These are phyloP conservation scores for Lasiodiplodia gonubiensis DNA, from an alignment of 2,329 filamentous ascomycete species.

Conservation along the genomic window DNA sequence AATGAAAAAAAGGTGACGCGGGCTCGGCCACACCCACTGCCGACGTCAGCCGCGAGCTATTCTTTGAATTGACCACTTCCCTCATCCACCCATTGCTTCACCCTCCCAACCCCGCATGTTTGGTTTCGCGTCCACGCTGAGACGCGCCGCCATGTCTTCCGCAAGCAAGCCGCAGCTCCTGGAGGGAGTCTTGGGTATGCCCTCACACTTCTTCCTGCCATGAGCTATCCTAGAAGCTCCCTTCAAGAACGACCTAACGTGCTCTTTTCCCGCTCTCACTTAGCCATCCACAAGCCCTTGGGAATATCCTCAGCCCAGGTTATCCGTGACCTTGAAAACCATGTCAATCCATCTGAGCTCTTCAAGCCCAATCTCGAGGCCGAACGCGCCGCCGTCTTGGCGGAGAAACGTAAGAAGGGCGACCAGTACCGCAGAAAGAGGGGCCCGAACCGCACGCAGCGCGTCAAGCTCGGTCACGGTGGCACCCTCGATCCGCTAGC, in stretches of 20 bases:
- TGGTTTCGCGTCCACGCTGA: constrained; percentile 1
- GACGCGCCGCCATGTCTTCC: constrained; percentile 9
- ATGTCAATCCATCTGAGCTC: constrained; percentile 79
- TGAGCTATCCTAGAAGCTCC: constrained; percentile 17
- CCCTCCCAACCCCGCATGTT: not conserved
- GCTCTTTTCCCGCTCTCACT: not conserved
- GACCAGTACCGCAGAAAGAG: constrained; percentile 64
- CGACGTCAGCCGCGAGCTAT: constrained; percentile 18
- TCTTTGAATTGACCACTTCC: not conserved
- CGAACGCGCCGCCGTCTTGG: constrained; percentile 62
- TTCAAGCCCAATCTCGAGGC: constrained; percentile 79
- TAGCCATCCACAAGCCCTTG: constrained; percentile 91
- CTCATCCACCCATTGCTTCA: constrained; percentile 1
- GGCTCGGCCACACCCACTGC: constrained; percentile 8
- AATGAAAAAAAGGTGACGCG: not conserved
- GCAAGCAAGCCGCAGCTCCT: constrained; percentile 17
- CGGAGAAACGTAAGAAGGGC: constrained; percentile 52
- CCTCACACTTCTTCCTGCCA: not conserved
- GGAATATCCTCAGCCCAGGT: constrained; percentile 88
- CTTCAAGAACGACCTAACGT: not conserved
- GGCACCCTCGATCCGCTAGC: constrained; percentile 94
- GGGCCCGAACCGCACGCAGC: constrained; percentile 27
- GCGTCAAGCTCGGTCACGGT: constrained; percentile 92
- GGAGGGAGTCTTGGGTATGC: constrained; percentile 27
- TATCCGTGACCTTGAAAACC: constrained; percentile 81